Percentiles rank a stretch among this genome's conserved stretches.
These are phyloP conservation scores for Podaxis mareebaensis DNA, from an alignment of 768 basidiomycete species.

Conservation along the genomic window DNA sequence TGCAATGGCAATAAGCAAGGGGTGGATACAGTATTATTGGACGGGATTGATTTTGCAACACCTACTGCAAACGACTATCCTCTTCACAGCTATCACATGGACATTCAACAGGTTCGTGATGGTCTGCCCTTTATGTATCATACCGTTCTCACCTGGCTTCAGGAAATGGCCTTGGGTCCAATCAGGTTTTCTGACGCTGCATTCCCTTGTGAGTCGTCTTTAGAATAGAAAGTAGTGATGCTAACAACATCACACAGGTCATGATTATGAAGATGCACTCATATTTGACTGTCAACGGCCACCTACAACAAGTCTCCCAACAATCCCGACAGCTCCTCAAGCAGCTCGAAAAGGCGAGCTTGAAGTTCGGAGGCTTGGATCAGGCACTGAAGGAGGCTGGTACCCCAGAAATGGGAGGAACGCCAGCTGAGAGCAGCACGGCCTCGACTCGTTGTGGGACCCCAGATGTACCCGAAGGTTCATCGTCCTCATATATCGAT, in stretches of 20 bases:
- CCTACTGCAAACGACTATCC: slow-evolving; percentile 66
- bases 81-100: slow-evolving; percentile 81
- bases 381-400: slow-evolving; percentile 55
- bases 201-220: slow-evolving; percentile 64
- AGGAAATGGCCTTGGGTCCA: slow-evolving; percentile 99
- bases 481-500: slow-evolving; percentile 55
- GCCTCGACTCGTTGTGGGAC: slow-evolving; percentile 40
- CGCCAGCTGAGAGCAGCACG: slow-evolving; percentile 24
- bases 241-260: slow-evolving; percentile 37
- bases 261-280: slow-evolving; percentile 98
- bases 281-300: slow-evolving; percentile 86
- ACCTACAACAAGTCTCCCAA: slow-evolving; percentile 57
- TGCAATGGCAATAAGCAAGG: slow-evolving; percentile 70
- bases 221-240: background rate
- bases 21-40: slow-evolving; percentile 84
- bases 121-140: background rate
- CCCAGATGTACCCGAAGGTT: slow-evolving; percentile 43
- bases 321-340: slow-evolving; percentile 45
- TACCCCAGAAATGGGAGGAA: slow-evolving; percentile 32
- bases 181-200: slow-evolving; percentile 85
- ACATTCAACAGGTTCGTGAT: slow-evolving; percentile 74
- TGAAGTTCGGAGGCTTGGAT: slow-evolving; percentile 66
- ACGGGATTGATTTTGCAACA: slow-evolving; percentile 81
- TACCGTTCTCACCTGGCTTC: background rate
- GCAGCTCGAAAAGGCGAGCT: slow-evolving; percentile 47